Base-by-base conservation (phyloP, 176 grass and related monocot species). In the Triticum monococcum region DNA sequence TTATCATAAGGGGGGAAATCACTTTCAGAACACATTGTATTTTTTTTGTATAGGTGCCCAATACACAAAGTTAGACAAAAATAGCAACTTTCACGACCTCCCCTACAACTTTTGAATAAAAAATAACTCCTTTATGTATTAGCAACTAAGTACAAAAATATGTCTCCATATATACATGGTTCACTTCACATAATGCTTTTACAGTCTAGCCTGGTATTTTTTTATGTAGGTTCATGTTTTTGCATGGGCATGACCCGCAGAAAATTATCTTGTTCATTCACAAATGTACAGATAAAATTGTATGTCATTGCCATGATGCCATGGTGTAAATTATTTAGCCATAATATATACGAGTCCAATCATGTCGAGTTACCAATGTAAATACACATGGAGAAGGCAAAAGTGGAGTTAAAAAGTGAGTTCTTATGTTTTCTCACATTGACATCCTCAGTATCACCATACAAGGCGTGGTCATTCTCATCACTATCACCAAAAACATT, bases 401-500 rank as follows among this genome's bases (percentile, higher is more conserved):
- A 56, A 56, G 52, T 56, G 52, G 5, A 20, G 52, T 56, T 56
- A 17, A 16, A 69, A 36, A 69, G 66, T 20, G 5, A 69, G 66
- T 22, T 69, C 41, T 8, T 69, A 69, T 69, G 66, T 69, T 18
- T 17, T 90, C 93, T 95, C 54, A 95, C 96, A 93, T 93, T 91
- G 25, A 81, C 89, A 83, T 93, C 93, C 75, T 93, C 80, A 46
- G 78, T 86, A 88, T 98, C 93, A 20, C n/a, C 72, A 85, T 94
- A 98, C 72, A 79, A 79, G 80, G 72, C 75, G 71, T 66, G 87
- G 74, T 87, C 93, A 79, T 95, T 93, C 84, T 95, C 96, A 86
- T 98, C 93, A 77, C 89, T 93, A 66, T 98, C 93, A 68, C 88
- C 91, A 92, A 95, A 93, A 38, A 95, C 96, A 85, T 90, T 91